Conservation (phyloP, 495 filamentous ascomycete species). For the Aspergillus funiculosus region DNA sequence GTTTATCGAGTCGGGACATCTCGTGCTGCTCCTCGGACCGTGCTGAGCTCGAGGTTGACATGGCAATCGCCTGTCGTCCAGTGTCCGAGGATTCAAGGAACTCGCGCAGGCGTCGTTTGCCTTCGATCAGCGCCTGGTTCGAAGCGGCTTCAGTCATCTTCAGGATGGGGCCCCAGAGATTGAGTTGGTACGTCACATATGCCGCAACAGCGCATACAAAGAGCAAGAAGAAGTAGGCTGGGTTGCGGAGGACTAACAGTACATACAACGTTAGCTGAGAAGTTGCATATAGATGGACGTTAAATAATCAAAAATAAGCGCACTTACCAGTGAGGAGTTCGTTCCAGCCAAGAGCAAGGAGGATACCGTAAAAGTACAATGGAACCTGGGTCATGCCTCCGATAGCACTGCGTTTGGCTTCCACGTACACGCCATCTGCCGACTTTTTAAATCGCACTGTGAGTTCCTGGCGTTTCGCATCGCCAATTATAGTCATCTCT, state of each 20-base stretch:
- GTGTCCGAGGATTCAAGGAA: conserved; percentile 78
- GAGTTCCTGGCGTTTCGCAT: conserved; percentile 81
- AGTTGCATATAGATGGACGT: background rate
- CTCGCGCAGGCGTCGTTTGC: conserved; percentile 79
- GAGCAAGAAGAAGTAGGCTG: conserved; percentile 83
- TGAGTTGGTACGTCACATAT: conserved; percentile 87
- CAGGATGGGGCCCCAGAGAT: conserved; percentile 91
- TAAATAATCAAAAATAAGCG: background rate
- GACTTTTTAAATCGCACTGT: conserved; percentile 95
- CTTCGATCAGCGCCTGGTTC: conserved; percentile 78
- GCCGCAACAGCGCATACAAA: conserved; percentile 66
- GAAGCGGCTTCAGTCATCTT: conserved; percentile 89
- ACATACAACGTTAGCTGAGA: background rate
- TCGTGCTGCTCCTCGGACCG: conserved; percentile 37
- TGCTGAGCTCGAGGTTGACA: conserved; percentile 43
- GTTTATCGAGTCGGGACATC: conserved; percentile 40
- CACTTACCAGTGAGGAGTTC: conserved; percentile 83
- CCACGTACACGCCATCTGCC: conserved; percentile 93
- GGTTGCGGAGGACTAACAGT: conserved; percentile 91
- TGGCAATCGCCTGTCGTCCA: conserved; percentile 70
- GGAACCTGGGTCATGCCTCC: conserved; percentile 93
- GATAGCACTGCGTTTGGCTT: conserved; percentile 93
- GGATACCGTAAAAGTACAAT: conserved; percentile 83
- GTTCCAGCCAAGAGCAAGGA: conserved; percentile 93
- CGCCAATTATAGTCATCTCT: conserved; percentile 88